phyloP scores from a whole-genome alignment of 495 filamentous ascomycete species.

The Penicillium longicatenatum region DNA sequence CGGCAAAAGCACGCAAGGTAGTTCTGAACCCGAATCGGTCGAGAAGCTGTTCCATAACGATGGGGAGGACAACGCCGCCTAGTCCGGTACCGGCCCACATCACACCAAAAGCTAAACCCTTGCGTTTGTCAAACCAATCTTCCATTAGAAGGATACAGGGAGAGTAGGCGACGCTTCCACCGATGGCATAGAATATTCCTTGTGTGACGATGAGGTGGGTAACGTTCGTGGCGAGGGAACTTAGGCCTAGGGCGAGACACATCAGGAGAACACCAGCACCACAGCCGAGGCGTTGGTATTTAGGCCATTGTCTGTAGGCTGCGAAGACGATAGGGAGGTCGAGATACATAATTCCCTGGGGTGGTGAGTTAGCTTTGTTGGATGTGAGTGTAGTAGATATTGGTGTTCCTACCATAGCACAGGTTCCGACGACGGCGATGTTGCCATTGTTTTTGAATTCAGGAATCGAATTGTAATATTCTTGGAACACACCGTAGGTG shows the following conservation, averaged over 20 bases:
- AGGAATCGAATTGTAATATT: slow-evolving; percentile 27
- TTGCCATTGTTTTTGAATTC: slow-evolving; percentile 30
- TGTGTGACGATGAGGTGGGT: slow-evolving; percentile 22
- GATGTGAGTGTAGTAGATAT: neutral
- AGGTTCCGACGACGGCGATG: slow-evolving; percentile 20
- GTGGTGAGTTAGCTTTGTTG: neutral
- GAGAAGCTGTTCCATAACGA: slow-evolving; percentile 50
- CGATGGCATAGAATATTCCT: slow-evolving; percentile 17
- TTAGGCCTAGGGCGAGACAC: slow-evolving; percentile 15
- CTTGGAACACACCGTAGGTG: slow-evolving; percentile 46
- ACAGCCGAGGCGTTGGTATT: slow-evolving; percentile 11
- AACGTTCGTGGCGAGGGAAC: slow-evolving; percentile 18
- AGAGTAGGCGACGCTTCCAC: slow-evolving; percentile 20
- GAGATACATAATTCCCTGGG: slow-evolving; percentile 17
- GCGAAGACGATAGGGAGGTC: slow-evolving; percentile 14
- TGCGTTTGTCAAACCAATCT: slow-evolving; percentile 19
- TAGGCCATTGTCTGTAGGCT: slow-evolving; percentile 9
- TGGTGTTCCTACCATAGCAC: slow-evolving; percentile 15
- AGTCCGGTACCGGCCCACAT: slow-evolving; percentile 41
- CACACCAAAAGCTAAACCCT: slow-evolving; percentile 18
- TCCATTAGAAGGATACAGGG: slow-evolving; percentile 17
- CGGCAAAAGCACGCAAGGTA: slow-evolving; percentile 48
- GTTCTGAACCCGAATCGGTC: slow-evolving; percentile 52
- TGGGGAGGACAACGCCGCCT: slow-evolving; percentile 45
- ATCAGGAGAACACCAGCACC: slow-evolving; percentile 11